phyloP scores from a whole-genome alignment of 2,329 filamentous ascomycete genomes.

The Fusarium paranaense region DNA sequence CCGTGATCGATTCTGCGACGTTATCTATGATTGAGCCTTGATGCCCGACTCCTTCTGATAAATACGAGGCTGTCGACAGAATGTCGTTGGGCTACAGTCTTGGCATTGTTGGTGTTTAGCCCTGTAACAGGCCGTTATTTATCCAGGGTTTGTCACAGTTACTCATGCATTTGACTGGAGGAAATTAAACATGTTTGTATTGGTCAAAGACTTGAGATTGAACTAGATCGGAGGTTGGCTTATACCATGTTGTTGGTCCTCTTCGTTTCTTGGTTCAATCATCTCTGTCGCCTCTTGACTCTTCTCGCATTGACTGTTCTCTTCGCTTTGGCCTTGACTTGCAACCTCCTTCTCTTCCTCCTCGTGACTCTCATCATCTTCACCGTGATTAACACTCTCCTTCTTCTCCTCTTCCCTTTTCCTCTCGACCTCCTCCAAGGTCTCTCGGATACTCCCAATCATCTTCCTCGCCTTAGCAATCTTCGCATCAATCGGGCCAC shows the following conservation, averaged over 20 bases:
- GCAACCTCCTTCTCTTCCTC: neutral
- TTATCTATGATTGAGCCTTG: neutral
- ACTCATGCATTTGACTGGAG: neutral
- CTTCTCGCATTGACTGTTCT: neutral
- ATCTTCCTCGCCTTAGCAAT: constrained; percentile 21
- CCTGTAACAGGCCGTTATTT: neutral
- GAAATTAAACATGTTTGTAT: neutral
- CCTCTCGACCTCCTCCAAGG: constrained; percentile 7
- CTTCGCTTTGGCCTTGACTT: neutral
- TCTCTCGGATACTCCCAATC: constrained; percentile 25
- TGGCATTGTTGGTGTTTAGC: neutral
- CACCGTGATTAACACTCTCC: neutral
- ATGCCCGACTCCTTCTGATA: neutral
- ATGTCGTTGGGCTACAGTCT: neutral
- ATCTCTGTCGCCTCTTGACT: neutral
- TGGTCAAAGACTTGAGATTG: neutral
- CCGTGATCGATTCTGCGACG: neutral
- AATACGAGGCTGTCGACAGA: neutral
- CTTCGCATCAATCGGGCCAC: constrained; percentile 34
- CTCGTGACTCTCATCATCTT: neutral
- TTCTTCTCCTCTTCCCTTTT: neutral
- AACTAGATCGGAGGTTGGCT: neutral
- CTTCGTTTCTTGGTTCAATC: neutral
- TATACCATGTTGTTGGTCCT: neutral
- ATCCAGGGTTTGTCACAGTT: neutral